phyloP scores from a whole-genome alignment of 768 basidiomycete genomes.

The Cystofilobasidium ferigula region DNA sequence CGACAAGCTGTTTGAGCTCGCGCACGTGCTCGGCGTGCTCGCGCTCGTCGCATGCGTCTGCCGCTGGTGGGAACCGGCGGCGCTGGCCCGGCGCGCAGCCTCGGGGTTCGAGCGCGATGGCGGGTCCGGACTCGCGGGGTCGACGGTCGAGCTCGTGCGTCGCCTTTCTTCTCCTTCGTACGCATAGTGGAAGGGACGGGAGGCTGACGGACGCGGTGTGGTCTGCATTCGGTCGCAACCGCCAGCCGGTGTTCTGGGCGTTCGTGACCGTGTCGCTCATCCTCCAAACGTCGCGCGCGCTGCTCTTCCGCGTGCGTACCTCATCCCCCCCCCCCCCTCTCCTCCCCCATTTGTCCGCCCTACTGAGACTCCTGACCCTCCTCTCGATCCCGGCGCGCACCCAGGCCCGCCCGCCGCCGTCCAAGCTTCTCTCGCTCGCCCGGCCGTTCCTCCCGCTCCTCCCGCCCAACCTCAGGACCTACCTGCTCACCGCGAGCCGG shows the following conservation, averaged over 20 bases:
- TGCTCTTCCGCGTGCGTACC: constrained; percentile 35
- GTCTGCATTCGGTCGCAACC: background rate
- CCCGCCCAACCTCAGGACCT: constrained; percentile 34
- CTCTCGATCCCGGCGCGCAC: background rate
- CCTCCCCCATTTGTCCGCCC: background rate
- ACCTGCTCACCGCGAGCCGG: constrained; percentile 34
- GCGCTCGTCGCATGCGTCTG: constrained; percentile 31
- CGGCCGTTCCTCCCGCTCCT: constrained; percentile 37
- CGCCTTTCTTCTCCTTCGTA: background rate
- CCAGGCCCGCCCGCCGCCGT: constrained; percentile 36
- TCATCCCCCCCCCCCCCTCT: background rate
- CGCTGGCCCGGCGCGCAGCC: constrained; percentile 12
- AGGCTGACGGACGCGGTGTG: background rate
- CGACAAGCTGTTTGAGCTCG: constrained; percentile 32
- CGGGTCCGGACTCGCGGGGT: constrained; percentile 1
- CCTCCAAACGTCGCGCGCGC: constrained; percentile 36
- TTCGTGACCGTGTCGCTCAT: constrained; percentile 37
- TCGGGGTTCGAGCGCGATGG: too few relatives aligned
- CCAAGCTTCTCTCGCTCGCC: constrained; percentile 32
- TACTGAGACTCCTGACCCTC: background rate
- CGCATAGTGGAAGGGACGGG: background rate
- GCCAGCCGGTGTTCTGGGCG: constrained; percentile 39
- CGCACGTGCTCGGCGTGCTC: constrained; percentile 33
- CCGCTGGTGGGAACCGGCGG: constrained; percentile 37
- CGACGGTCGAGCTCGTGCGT: constrained; percentile 18